Conservation (phyloP, 352 stramenopile species). For the Phytophthora rubi region DNA sequence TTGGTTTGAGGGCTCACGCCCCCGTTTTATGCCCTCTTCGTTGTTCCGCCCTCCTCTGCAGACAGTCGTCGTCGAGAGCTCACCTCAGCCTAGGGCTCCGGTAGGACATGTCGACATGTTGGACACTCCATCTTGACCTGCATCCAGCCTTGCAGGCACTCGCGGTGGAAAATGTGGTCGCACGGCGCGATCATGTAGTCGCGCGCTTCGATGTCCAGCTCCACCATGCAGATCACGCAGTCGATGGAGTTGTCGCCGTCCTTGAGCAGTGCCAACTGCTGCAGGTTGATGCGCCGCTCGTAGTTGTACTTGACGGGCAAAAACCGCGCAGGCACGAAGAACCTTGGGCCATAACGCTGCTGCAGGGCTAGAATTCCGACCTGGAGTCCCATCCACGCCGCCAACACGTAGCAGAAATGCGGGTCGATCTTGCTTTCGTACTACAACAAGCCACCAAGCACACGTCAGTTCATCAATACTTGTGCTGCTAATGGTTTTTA, state of each 20-base stretch:
- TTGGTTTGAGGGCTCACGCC: conserved; percentile 12
- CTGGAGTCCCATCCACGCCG: conserved; percentile 94
- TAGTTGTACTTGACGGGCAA: conserved; percentile 98
- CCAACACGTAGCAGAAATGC: conserved; percentile 76
- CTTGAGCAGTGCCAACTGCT: conserved; percentile 71
- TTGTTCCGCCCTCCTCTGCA: conserved; percentile 37
- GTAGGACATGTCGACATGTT: conserved; percentile 92
- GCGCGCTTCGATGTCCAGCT: conserved; percentile 73
- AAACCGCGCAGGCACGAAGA: conserved; percentile 96
- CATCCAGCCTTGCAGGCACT: conserved; percentile 97
- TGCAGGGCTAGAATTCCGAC: conserved; percentile 93
- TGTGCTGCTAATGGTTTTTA: neutral
- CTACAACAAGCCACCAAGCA: conserved; percentile 31
- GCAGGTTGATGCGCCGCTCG: conserved; percentile 82
- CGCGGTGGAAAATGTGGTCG: conserved; percentile 96
- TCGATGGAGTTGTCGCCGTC: conserved; percentile 76
- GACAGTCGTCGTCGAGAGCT: conserved; percentile 18
- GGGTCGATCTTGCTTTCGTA: conserved; percentile 77
- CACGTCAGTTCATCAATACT: too few species aligned
- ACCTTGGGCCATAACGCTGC: conserved; percentile 92
- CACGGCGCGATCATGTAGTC: conserved; percentile 98
- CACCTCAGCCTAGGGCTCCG: conserved; percentile 69
- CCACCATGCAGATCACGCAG: conserved; percentile 90
- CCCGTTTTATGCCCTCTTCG: conserved; percentile 31
- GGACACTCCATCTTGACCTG: conserved; percentile 98